Evolutionary conservation across 2,329 filamentous ascomycete species (phyloP).

Genomic region (Nannizziopsis arthrosporioides): DNA sequence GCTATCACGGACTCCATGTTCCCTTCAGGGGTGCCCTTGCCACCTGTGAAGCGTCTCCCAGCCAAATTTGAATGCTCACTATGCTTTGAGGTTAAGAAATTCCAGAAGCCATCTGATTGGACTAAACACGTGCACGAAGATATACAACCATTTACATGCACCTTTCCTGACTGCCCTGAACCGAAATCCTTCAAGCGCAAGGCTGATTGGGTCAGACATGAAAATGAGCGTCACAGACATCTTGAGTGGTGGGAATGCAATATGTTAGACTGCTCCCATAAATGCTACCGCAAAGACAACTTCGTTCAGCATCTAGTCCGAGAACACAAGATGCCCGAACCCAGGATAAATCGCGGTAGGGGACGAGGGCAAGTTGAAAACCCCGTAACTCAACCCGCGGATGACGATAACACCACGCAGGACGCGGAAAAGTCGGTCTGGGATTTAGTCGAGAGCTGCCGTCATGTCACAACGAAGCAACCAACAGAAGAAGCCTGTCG

Average conservation of each 20-base stretch:
- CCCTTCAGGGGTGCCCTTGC: conserved; percentile 67
- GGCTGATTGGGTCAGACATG: conserved; percentile 89
- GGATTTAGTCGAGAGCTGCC: conserved; percentile 67
- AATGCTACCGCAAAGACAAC: conserved; percentile 79
- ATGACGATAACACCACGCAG: conserved; percentile 20
- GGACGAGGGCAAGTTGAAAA: conserved; percentile 41
- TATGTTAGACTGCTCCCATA: conserved; percentile 66
- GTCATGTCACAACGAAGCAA: conserved; percentile 52
- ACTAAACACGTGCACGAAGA: conserved; percentile 94
- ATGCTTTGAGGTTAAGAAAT: conserved; percentile 74
- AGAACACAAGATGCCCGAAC: conserved; percentile 77
- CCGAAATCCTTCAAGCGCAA: conserved; percentile 91
- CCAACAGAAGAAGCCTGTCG: conserved; percentile 70
- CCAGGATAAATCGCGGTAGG: conserved; percentile 62
- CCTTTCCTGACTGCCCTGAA: conserved; percentile 69
- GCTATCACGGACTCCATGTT: conserved; percentile 62
- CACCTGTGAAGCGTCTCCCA: conserved; percentile 63
- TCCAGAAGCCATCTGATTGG: conserved; percentile 89
- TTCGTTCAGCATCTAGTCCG: conserved; percentile 86
- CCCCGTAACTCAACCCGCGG: conserved; percentile 15
- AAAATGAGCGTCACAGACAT: conserved; percentile 82
- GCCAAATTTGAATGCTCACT: conserved; percentile 83
- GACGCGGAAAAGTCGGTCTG: conserved; percentile 52
- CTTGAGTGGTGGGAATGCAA: conserved; percentile 86
- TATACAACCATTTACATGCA: conserved; percentile 85